Base-by-base conservation (phyloP, 495 filamentous ascomycete species). In the Penicillium egyptiacum region DNA sequence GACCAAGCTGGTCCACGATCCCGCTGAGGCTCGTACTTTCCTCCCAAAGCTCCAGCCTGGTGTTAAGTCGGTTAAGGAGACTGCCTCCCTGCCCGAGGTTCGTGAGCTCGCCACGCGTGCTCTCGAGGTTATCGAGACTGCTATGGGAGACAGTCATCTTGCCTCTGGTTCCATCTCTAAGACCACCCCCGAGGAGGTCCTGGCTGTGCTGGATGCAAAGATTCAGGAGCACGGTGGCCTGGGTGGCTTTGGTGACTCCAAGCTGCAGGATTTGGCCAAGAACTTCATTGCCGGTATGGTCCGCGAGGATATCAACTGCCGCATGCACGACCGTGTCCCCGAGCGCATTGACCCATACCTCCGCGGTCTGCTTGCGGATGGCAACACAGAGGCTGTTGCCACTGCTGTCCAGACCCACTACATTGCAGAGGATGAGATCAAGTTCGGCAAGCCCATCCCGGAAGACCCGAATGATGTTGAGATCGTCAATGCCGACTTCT, bases 401-500 rank as follows among this genome's bases (percentile, higher is more conserved):
- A 75, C 81, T 26, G 83, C 82, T 7, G 71, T 96, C 20, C 78
- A 92, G 62, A 66, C 83, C 41, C 83, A 86, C 75, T 96, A 86
- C 65, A 66, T 91, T 28, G 86, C 84, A 9, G 91, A 96, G 63
- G 91, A 96, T 62, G 77, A 89, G 56, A 89, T 90, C 70, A 92
- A 91, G 71, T 96, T 81, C 65, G 92, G 92, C 58, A 84, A 88
- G 50, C 90, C 92, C 3, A 79, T 88, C 58, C 91, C 90, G 70
- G 88, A 88, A 55, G 89, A 96, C 62, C 88, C 94, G 61, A 91
- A 85, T 53, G 88, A 90, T 75, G 80, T 88, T 31, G 94, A 97
- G 70, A 96, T 99, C 64, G 94, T 99, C 66, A 97, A 99, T 66
- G 91, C 95, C 40, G 88, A 96, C 69, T 99, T 99, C 79, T 99